A percentile compares a stretch with the other conserved stretches of the same genome.
Evolutionary conservation across 345 rosid genomes (phyloP).

Genomic region (Barbarea vulgaris): DNA sequence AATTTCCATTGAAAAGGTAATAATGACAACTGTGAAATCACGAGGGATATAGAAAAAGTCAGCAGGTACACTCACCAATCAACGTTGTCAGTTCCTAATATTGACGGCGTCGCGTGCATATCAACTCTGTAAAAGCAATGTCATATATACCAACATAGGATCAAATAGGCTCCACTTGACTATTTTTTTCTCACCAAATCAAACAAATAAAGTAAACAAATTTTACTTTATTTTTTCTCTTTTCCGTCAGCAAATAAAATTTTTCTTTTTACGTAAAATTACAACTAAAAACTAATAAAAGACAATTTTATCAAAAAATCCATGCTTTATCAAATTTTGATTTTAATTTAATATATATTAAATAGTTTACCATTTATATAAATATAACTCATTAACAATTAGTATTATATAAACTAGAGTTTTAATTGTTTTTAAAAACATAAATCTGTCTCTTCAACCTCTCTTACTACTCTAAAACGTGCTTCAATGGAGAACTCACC

Average conservation of each 20-base stretch:
- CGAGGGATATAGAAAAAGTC: not conserved
- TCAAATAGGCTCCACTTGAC: not conserved
- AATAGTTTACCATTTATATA: not conserved
- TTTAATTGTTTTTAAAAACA: not conserved
- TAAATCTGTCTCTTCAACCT: not conserved
- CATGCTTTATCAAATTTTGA: not conserved
- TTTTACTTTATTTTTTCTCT: not conserved
- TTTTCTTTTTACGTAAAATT: not conserved
- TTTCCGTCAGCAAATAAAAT: not conserved
- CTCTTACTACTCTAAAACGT: not conserved
- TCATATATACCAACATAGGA: not conserved
- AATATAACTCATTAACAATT: not conserved
- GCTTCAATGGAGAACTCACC: conserved; percentile 58
- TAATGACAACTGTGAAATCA: not conserved
- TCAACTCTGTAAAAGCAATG: not conserved
- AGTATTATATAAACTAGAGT: not conserved
- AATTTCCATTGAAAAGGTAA: not conserved
- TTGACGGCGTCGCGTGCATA: not conserved
- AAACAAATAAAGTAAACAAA: not conserved
- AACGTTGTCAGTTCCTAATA: not conserved
- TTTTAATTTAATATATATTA: not conserved
- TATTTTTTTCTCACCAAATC: not conserved
- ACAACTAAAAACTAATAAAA: not conserved
- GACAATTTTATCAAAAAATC: not conserved
- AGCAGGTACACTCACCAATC: not conserved